Percentiles rank a stretch among this genome's conserved stretches.
Conservation (phyloP, 441 rosid species). For the Macaranga tanarius region DNA sequence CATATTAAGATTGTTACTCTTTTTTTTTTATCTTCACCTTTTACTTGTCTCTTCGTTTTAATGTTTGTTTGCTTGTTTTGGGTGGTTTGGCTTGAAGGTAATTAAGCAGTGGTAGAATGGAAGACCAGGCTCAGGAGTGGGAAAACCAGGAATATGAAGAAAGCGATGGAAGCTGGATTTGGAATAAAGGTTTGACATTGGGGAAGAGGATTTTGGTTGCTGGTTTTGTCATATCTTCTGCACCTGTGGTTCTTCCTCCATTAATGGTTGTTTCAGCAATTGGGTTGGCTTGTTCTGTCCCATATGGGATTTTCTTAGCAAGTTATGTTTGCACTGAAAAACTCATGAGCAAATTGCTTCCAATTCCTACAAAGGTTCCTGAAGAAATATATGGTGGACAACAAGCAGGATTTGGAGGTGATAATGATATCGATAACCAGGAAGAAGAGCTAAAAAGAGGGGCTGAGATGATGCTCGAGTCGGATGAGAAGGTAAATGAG, state of each 20-base stretch:
- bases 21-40: neutral
- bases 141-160: constrained; percentile 31
- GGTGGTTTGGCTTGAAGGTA: neutral
- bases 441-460: constrained; percentile 30
- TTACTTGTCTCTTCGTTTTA: neutral
- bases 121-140: constrained; percentile 33
- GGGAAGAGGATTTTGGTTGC: constrained; percentile 67
- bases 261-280: constrained; percentile 52
- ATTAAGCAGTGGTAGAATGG: constrained; percentile 14
- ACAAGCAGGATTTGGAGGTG: constrained; percentile 17
- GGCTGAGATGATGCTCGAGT: constrained; percentile 27
- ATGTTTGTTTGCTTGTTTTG: neutral
- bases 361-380: constrained; percentile 27
- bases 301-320: constrained; percentile 64
- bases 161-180: constrained; percentile 41
- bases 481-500: constrained; percentile 18
- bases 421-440: constrained; percentile 25
- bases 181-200: constrained; percentile 45
- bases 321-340: constrained; percentile 73
- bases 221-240: constrained; percentile 60
- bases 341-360: constrained; percentile 64
- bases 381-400: constrained; percentile 19
- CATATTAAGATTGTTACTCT: neutral
- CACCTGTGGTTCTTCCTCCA: constrained; percentile 68
- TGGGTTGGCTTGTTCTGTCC: constrained; percentile 62